phyloP scores from a whole-genome alignment of 345 rosid genomes.

The Carallia pectinifolia region DNA sequence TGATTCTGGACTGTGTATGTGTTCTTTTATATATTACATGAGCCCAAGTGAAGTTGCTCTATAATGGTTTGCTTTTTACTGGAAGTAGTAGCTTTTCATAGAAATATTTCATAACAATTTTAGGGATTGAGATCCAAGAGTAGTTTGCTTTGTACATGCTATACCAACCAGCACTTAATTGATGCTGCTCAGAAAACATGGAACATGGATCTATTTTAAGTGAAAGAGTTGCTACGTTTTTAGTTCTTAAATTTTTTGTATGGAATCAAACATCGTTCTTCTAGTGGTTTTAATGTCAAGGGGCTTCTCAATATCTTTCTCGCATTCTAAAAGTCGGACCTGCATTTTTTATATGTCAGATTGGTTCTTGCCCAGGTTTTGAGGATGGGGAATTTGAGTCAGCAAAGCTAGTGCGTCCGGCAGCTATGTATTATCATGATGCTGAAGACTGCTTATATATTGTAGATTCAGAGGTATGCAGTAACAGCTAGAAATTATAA shows the following conservation, averaged over 20 bases:
- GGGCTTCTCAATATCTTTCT: background rate
- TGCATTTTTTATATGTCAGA: conserved; percentile 56
- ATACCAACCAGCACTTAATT: too few species aligned
- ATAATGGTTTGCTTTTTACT: too few species aligned
- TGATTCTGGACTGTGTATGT: conserved; percentile 82
- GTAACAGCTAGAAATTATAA: conserved; percentile 12
- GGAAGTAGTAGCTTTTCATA: too few species aligned
- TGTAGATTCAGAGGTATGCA: conserved; percentile 88
- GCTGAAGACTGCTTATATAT: conserved; percentile 76
- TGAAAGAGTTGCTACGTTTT: too few species aligned
- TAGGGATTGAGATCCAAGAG: too few species aligned
- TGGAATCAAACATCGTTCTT: too few species aligned
- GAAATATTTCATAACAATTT: too few species aligned
- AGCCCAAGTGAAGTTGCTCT: background rate
- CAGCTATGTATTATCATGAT: conserved; percentile 61
- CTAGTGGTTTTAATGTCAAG: too few species aligned
- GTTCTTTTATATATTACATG: background rate
- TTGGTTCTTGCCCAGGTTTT: conserved; percentile 93
- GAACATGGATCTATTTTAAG: too few species aligned
- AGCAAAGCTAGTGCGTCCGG: conserved; percentile 82
- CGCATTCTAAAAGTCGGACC: conserved; percentile 31
- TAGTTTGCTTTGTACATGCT: too few species aligned
- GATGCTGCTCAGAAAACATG: too few species aligned
- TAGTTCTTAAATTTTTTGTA: too few species aligned
- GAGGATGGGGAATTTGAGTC: conserved; percentile 95